A percentile compares a stretch with the other conserved stretches of the same genome.
These are phyloP conservation scores for Melampsora americana DNA, from an alignment of 1,284 basidiomycete species.

Conservation along the genomic window DNA sequence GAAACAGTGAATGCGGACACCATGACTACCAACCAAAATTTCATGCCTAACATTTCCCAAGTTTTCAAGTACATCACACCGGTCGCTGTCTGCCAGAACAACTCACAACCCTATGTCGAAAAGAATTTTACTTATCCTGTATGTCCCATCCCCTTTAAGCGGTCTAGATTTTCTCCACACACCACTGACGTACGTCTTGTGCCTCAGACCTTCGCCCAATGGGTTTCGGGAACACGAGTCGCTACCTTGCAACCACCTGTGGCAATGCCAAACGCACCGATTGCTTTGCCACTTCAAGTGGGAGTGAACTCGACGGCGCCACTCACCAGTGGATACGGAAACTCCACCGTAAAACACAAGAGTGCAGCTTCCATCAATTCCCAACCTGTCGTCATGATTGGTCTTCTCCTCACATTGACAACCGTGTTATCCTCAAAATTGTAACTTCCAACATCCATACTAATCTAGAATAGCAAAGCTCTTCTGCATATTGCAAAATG, in stretches of 20 bases:
- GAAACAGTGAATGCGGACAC: conserved; percentile 42
- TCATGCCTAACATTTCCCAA: conserved; percentile 46
- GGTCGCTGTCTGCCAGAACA: conserved; percentile 55
- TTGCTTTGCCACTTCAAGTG: conserved; percentile 7
- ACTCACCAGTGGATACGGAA: neutral
- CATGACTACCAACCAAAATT: conserved; percentile 41
- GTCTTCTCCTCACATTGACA: no score
- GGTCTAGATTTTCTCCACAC: neutral
- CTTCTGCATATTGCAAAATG: no score
- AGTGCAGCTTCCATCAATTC: neutral
- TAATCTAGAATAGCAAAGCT: no score
- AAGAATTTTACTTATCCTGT: conserved; percentile 54
- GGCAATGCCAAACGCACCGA: conserved; percentile 6
- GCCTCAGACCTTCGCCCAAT: conserved; percentile 31
- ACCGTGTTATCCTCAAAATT: no score
- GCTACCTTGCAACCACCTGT: conserved; percentile 4
- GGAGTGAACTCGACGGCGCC: neutral
- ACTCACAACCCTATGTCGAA: conserved; percentile 58
- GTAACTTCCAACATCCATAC: no score
- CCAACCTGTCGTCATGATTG: no score
- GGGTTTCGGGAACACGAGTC: conserved; percentile 21
- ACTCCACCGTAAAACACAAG: neutral
- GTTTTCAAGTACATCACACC: conserved; percentile 53
- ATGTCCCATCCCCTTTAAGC: neutral
- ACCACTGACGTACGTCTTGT: neutral